These are phyloP conservation scores for Pythium biforme DNA, from an alignment of 352 stramenopile genomes.

Conservation along the genomic window DNA sequence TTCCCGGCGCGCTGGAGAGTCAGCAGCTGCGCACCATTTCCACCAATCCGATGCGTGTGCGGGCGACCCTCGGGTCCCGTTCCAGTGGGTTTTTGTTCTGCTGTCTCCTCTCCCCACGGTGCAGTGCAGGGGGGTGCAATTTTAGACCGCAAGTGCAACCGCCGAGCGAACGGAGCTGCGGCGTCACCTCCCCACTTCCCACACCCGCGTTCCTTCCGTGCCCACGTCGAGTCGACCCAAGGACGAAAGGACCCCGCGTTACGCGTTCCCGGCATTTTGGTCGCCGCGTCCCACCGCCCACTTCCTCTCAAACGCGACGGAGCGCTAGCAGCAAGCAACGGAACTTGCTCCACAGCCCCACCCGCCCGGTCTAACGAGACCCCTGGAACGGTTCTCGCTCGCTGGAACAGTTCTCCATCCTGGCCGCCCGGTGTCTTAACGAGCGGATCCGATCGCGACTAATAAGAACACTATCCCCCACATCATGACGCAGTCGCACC, in stretches of 20 bases:
- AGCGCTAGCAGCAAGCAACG: background rate
- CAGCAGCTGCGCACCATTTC: slow-evolving; percentile 14
- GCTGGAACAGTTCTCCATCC: background rate
- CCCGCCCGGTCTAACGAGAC: no score
- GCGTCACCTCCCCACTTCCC: slow-evolving; percentile 5
- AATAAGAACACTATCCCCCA: background rate
- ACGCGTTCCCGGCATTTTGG: background rate
- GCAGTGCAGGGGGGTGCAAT: background rate
- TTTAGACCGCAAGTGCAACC: slow-evolving; percentile 19
- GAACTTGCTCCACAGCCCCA: slow-evolving; percentile 9
- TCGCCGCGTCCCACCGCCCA: background rate
- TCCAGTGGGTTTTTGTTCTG: background rate
- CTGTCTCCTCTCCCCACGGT: background rate
- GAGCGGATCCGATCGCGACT: background rate
- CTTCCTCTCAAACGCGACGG: background rate
- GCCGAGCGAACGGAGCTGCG: background rate
- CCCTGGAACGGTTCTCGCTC: background rate
- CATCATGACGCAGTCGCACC: slow-evolving; percentile 7
- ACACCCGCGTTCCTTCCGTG: background rate
- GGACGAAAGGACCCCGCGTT: background rate
- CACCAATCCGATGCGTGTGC: slow-evolving; percentile 9
- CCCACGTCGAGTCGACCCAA: background rate
- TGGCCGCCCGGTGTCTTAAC: background rate
- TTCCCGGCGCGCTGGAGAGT: slow-evolving; percentile 15
- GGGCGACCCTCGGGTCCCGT: background rate